These are phyloP conservation scores for Boletus rubroflammeus DNA, from an alignment of 768 basidiomycete species.

Conservation along the genomic window DNA sequence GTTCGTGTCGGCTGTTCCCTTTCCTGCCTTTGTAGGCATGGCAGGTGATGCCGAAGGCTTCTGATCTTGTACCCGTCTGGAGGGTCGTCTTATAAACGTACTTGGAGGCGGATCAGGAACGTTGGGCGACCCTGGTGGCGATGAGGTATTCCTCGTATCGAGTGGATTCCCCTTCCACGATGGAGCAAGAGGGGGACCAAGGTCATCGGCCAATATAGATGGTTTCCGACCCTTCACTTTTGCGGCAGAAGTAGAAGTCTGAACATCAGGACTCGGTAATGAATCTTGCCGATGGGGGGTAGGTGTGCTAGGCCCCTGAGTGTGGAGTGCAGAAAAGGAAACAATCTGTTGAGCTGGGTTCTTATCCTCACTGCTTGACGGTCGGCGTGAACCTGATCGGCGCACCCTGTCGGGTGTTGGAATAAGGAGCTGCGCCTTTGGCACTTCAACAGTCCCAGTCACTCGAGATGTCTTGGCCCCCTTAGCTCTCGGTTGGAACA, in stretches of 20 bases:
- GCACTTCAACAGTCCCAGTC: constrained; percentile 40
- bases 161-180: constrained; percentile 25
- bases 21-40: constrained; percentile 45
- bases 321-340: constrained; percentile 31
- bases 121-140: constrained; percentile 34
- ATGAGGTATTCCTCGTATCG: constrained; percentile 32
- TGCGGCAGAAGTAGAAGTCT: constrained; percentile 1
- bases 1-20: constrained; percentile 53
- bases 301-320: constrained; percentile 10
- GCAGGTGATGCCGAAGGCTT: constrained; percentile 26
- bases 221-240: constrained; percentile 30
- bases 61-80: constrained; percentile 32
- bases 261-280: constrained; percentile 21
- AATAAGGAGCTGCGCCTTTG: constrained; percentile 37
- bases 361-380: constrained; percentile 28
- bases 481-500: constrained; percentile 78
- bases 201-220: constrained; percentile 31
- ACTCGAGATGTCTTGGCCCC: constrained; percentile 34
- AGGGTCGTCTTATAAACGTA: constrained; percentile 27
- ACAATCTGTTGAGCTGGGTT: constrained; percentile 21
- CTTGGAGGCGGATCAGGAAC: constrained; percentile 23
- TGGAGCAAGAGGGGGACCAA: constrained; percentile 8
- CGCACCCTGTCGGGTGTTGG: constrained; percentile 28
- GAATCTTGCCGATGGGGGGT: constrained; percentile 25
- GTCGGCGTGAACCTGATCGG: constrained; percentile 25